Base-by-base conservation (phyloP, 768 basidiomycete genomes). In the Trametes cubensis region DNA sequence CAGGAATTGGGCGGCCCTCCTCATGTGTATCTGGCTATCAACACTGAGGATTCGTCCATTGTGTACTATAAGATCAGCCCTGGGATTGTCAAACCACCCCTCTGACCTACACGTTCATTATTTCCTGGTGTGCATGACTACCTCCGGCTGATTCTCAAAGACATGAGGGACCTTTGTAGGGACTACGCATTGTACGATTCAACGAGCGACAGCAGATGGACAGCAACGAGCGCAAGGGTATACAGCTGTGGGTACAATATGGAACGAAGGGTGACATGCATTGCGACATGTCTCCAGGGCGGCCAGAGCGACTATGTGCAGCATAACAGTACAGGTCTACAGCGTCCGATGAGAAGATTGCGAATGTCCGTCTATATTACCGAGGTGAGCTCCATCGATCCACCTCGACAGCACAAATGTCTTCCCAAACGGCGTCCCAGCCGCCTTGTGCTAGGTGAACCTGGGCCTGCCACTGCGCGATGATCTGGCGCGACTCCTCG, bases 61-160 rank as follows among this genome's bases (percentile, higher is more conserved):
- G 91, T 93, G 54, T 93, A 93, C 73, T 93, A 93, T 75, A 90
- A 89, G 68, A 79, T 93, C 61, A 88, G 86, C 69, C 79, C 81
- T 52, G 91, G 90, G 58, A 88, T 93, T 34, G 84, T 86, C 62
- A 92, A 92, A 67, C 90, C 89, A 25, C 78, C 82, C 13, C 75
- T 89, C 47, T 89, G 53, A 52, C 11, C 59, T 15, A 10, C 10
- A 11, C 11, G 10, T 34, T 2, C 34, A 25, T 18, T 21, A 18
- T 13, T 25, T 46, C 44, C 34, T 13, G 4, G 34, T 39, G 14
- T 15, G 4, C 51, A 40, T 34, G 34, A 11, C 34, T 34, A 11
- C 34, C 10, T 34, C 34, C 34, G 34, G 5, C 34, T 11, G 34
- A 11, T n/a, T n/a, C 34, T 11, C 34, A 34, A 34, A 34, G 14